Percentiles rank a stretch among this genome's conserved stretches.
Evolutionary conservation across 306 rosid species (phyloP).

Genomic region (Sicyos edulis): DNA sequence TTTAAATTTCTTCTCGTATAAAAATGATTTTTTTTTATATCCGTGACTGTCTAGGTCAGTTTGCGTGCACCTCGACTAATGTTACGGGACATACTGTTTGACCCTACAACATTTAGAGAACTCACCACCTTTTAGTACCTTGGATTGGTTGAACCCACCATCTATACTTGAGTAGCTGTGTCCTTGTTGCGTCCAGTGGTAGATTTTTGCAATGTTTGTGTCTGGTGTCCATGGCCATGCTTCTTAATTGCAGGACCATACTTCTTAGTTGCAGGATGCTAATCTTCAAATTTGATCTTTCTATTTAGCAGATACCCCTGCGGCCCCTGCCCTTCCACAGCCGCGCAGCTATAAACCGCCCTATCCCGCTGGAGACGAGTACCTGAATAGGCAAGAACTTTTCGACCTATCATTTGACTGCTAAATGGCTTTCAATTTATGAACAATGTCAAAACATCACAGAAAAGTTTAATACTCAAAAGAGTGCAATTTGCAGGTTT

Average conservation of each 20-base stretch:
- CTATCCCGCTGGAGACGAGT: conserved; percentile 46
- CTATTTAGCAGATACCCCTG: conserved; percentile 28
- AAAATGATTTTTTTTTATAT: no score
- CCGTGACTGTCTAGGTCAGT: no score
- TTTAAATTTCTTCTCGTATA: no score
- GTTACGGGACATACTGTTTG: no score
- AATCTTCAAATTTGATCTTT: conserved; percentile 10
- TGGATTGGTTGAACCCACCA: no score
- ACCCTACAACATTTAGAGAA: no score
- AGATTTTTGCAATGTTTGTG: not conserved
- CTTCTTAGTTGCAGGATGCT: no score
- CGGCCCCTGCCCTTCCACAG: conserved; percentile 39
- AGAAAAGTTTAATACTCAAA: not conserved
- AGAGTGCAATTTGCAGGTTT: conserved; percentile 46
- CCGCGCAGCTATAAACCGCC: conserved; percentile 50
- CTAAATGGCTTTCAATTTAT: not conserved
- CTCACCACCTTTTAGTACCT: no score
- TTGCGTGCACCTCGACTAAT: no score
- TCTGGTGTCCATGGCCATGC: no score
- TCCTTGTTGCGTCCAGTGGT: not conserved
- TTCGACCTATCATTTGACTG: not conserved
- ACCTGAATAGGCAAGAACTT: conserved; percentile 61
- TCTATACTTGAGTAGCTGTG: no score
- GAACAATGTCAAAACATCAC: not conserved
- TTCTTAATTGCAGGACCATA: no score